Percentiles rank a stretch among this genome's conserved stretches.
Conservation (phyloP, 257 asterid species). For the Leptodermis oblonga region DNA sequence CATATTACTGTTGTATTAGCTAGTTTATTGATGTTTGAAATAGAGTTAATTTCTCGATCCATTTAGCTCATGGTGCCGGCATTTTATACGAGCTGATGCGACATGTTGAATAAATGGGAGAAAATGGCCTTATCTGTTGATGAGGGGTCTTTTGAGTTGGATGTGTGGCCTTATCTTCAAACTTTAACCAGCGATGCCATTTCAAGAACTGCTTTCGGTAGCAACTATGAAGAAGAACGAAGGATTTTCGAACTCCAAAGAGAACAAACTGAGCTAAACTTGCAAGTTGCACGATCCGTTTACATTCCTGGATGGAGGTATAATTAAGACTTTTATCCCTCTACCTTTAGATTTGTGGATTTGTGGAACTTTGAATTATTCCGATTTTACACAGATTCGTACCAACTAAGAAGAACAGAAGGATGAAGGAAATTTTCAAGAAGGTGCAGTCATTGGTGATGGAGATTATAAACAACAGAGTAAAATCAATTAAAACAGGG, state of each 20-base stretch:
- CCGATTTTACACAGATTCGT: background rate
- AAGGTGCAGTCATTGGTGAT: constrained; percentile 10
- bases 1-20: background rate
- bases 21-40: background rate
- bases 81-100: constrained; percentile 6
- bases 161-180: constrained; percentile 28
- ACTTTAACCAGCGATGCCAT: constrained; percentile 22
- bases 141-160: constrained; percentile 19
- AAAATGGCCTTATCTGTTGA: background rate
- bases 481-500: constrained; percentile 13
- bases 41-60: no score
- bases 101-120: constrained; percentile 27
- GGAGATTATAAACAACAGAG: constrained; percentile 16
- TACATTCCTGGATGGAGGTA: constrained; percentile 20
- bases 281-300: constrained; percentile 9
- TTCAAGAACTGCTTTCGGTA: constrained; percentile 29
- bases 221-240: constrained; percentile 24
- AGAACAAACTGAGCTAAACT: constrained; percentile 11
- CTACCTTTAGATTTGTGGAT: background rate
- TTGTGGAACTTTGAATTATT: background rate
- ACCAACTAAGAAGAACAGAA: constrained; percentile 23
- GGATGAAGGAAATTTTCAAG: constrained; percentile 11
- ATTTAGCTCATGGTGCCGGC: constrained; percentile 26
- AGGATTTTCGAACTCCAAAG: constrained; percentile 22
- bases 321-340: no score